phyloP scores from a whole-genome alignment of 179 eudicot genomes.

The Heliamphora pulchella region DNA sequence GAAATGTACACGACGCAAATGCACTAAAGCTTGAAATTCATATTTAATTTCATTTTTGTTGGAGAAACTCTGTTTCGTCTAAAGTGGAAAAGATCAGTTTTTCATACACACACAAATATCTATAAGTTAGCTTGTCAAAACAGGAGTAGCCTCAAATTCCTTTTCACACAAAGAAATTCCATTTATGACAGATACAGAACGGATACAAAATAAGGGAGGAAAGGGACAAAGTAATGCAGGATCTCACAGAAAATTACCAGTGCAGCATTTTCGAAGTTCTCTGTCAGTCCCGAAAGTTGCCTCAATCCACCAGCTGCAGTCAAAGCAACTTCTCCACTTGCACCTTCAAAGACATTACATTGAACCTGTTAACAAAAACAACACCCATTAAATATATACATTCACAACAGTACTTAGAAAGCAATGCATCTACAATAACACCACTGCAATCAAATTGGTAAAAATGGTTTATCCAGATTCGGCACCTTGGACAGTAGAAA shows the following conservation, averaged over 20 bases:
- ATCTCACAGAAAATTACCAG: constrained; percentile 43
- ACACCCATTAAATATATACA: neutral
- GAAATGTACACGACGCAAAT: neutral
- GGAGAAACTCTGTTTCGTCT: neutral
- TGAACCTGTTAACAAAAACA: constrained; percentile 47
- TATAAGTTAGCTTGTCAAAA: neutral
- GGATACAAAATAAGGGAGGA: neutral
- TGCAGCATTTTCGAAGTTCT: constrained; percentile 74
- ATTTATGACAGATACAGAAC: neutral
- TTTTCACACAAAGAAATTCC: neutral
- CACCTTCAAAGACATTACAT: constrained; percentile 94
- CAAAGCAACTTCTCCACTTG: constrained; percentile 80
- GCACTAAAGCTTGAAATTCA: neutral
- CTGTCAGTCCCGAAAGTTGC: constrained; percentile 61
- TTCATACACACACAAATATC: neutral
- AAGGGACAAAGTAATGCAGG: neutral
- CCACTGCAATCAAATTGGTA: neutral
- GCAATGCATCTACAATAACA: neutral
- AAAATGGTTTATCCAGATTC: constrained; percentile 13
- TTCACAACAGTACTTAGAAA: neutral
- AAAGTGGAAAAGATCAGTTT: neutral
- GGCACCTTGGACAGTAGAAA: neutral
- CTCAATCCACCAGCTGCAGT: constrained; percentile 93
- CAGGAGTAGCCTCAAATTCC: neutral
- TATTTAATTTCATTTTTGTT: neutral